A percentile compares a stretch with the other conserved stretches of the same genome.
Evolutionary conservation across 225 moss, liverwort and hornwort species (phyloP).

Genomic region (Ulota crispa): DNA sequence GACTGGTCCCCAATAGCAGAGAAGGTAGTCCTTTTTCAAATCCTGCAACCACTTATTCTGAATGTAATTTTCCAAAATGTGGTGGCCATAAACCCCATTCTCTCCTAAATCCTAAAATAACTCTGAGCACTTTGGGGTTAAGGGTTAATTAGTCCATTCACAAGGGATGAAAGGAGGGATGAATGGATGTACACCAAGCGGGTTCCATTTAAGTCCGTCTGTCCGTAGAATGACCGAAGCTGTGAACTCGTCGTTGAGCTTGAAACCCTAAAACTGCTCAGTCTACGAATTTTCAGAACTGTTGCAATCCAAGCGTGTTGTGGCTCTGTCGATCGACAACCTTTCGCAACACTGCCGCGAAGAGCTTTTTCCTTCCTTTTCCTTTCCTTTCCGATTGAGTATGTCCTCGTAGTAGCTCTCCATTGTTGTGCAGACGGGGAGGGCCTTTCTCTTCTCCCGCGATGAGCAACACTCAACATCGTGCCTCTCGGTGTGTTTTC

Average conservation of each 20-base stretch:
- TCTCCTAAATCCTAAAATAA: too few species aligned
- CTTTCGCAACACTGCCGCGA: neutral
- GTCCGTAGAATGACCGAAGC: neutral
- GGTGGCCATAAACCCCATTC: too few species aligned
- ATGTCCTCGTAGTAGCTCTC: slow-evolving; percentile 20
- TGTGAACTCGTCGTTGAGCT: neutral
- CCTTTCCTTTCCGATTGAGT: neutral
- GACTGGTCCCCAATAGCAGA: too few species aligned
- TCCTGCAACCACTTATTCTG: too few species aligned
- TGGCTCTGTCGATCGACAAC: neutral
- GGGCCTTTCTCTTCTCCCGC: slow-evolving; percentile 30
- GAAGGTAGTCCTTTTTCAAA: too few species aligned
- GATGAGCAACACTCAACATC: slow-evolving; percentile 98
- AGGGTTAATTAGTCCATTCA: too few species aligned
- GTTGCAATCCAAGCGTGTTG: neutral
- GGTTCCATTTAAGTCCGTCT: neutral
- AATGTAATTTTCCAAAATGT: too few species aligned
- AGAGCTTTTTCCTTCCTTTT: neutral
- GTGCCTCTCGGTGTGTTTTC: slow-evolving; percentile 98
- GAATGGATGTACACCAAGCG: neutral
- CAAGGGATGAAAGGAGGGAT: neutral
- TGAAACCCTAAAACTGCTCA: neutral
- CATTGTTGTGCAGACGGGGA: slow-evolving; percentile 12
- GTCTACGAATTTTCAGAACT: too few species aligned
- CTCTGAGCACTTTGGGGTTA: too few species aligned